Base-by-base conservation (phyloP, 768 basidiomycete species). In the Lepiota brunneoincarnata region DNA sequence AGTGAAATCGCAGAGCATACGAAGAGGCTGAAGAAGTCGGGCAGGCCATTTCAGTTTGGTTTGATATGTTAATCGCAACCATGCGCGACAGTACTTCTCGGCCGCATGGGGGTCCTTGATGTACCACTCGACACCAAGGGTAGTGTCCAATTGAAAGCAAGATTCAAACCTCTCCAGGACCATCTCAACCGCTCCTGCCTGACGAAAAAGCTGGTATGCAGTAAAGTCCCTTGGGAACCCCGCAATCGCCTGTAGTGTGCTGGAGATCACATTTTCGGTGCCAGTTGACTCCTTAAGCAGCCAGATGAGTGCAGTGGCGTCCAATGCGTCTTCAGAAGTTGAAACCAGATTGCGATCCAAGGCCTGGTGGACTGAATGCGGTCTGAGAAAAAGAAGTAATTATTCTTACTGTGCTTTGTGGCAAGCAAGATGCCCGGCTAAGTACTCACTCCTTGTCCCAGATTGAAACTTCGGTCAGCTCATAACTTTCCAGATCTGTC, bases 71-170 rank as follows among this genome's bases (percentile, higher is more conserved):
- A 74, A 59, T 23, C 65, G 64, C 56, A 76, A 67, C 75, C 75
- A 76, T 15, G 72, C 69, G 17, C 70, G 69, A 55, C 74, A 75
- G 50, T 72, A 75, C 39, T 68, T 60, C 57, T 64, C 69, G 15
- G 74, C 73, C 4, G 52, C 63, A 10, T 69, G 63, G 1, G 68
- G 54, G 47, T 76, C 69, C 2, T 64, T 60, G 6, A 73, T 60
- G 46, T 71, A 66, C 71, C 75, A 76, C 34, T 70, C 67, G 9
- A 64, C 54, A 49, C 69, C 70, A 9, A 71, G 59, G 9, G 71
- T 71, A 10, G 61, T 67, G 55, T 75, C 75, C 37, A 68, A 66
- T 35, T 72, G 68, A 39, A 75, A 76, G 57, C 74, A 75, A 36
- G 51, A 57, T 48, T 68, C 63, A 35, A 76, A 75, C 2, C 63